Evolutionary conservation across 345 rosid genomes (phyloP).

Genomic region (Populus deltoides): DNA sequence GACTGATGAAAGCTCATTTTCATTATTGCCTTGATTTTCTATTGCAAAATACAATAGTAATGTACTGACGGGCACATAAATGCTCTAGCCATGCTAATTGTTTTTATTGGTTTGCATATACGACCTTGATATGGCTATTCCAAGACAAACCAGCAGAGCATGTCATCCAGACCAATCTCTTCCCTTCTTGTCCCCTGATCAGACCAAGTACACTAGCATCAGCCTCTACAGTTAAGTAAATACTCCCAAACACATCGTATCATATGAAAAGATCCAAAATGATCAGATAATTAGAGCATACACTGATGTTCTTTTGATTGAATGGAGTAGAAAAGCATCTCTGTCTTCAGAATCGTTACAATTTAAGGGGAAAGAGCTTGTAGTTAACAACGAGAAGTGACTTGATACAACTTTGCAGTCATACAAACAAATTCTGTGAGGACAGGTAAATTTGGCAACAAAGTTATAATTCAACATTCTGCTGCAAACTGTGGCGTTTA

Average conservation of each 20-base stretch:
- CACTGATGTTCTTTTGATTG: neutral
- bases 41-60: neutral
- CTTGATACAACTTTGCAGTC: neutral
- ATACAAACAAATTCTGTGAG: neutral
- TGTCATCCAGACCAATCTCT: neutral
- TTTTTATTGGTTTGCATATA: neutral
- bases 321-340: neutral
- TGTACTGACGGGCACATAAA: neutral
- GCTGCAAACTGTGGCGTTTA: constrained; percentile 28
- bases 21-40: neutral
- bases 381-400: neutral
- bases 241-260: neutral
- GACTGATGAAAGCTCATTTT: neutral
- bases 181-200: neutral
- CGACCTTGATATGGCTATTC: neutral
- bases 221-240: neutral
- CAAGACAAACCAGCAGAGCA: neutral
- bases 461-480: neutral
- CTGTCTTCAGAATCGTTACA: neutral
- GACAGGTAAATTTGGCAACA: neutral
- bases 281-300: neutral
- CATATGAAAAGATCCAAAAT: neutral
- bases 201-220: neutral
- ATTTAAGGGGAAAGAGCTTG: neutral
- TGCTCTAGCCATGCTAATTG: neutral